Evolutionary conservation across 208 protist genomes (phyloP).

Genomic region (Angomonas deanei): DNA sequence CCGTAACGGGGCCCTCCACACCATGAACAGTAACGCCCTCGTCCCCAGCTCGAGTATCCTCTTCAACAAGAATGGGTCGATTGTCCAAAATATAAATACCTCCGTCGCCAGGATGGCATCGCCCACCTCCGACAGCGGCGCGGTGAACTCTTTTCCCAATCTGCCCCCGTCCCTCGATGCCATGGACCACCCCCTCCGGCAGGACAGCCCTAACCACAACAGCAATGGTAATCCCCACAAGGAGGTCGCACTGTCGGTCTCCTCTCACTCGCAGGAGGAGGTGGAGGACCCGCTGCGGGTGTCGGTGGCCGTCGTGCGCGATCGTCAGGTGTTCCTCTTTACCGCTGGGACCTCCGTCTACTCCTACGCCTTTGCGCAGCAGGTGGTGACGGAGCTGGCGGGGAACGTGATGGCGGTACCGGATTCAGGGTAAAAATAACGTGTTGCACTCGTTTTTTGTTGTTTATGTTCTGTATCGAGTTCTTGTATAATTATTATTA

Average conservation of each 20-base stretch:
- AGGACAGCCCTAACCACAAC: too few species aligned
- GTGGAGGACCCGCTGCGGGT: constrained; percentile 47
- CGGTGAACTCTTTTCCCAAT: too few species aligned
- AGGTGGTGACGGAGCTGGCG: constrained; percentile 47
- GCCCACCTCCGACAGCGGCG: too few species aligned
- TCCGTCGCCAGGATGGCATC: too few species aligned
- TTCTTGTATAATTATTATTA: too few species aligned
- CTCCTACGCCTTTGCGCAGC: constrained; percentile 22
- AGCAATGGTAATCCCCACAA: not conserved
- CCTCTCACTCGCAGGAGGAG: constrained; percentile 23
- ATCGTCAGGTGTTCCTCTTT: constrained; percentile 66
- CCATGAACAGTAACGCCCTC: too few species aligned
- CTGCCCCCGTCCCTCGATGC: too few species aligned
- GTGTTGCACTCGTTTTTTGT: not conserved
- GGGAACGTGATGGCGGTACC: constrained; percentile 20
- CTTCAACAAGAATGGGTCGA: not conserved
- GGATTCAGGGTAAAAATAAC: not conserved
- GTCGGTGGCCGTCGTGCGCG: constrained; percentile 46
- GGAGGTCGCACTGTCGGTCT: constrained; percentile 1
- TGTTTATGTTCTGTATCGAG: not conserved
- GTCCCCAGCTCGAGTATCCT: not conserved
- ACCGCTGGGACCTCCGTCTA: constrained; percentile 30
- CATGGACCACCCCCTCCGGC: too few species aligned
- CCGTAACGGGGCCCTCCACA: too few species aligned
- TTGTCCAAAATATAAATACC: too few species aligned